Evolutionary conservation across 176 grass and related monocot species (phyloP).

Genomic region (Alopecurus myosuroides): DNA sequence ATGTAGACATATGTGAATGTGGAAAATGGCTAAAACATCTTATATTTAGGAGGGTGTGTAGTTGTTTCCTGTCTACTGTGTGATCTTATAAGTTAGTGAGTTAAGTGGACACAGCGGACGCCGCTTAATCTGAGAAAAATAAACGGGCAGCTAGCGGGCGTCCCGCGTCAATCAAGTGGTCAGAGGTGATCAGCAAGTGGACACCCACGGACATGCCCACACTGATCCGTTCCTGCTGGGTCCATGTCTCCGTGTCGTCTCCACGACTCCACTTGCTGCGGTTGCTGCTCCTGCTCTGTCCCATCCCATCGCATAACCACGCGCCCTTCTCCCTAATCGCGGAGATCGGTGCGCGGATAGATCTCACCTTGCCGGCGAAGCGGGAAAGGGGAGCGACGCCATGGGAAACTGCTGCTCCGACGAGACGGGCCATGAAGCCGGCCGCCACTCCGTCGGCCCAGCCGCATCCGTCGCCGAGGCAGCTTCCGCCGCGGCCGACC

Average conservation of each 20-base stretch:
- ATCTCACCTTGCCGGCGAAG: constrained; percentile 37
- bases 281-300: background rate
- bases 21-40: too few species aligned
- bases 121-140: too few species aligned
- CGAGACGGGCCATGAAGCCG: constrained; percentile 39
- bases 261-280: constrained; percentile 20
- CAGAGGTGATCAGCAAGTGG: too few species aligned
- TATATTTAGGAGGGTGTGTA: too few species aligned
- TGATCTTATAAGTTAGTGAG: too few species aligned
- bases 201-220: too few species aligned
- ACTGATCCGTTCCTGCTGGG: background rate
- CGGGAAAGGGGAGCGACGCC: background rate
- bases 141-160: too few species aligned
- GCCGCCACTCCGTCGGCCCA: constrained; percentile 41
- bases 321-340: background rate
- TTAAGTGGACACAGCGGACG: too few species aligned
- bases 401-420: constrained; percentile 99
- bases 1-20: too few species aligned
- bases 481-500: constrained; percentile 46
- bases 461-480: constrained; percentile 23
- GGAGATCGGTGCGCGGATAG: constrained; percentile 8
- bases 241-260: constrained; percentile 34
- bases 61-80: too few species aligned
- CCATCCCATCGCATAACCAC: background rate
- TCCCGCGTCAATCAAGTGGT: too few species aligned